Base-by-base conservation (phyloP, 169 alveolate species). In the Plasmodium gaboni region DNA sequence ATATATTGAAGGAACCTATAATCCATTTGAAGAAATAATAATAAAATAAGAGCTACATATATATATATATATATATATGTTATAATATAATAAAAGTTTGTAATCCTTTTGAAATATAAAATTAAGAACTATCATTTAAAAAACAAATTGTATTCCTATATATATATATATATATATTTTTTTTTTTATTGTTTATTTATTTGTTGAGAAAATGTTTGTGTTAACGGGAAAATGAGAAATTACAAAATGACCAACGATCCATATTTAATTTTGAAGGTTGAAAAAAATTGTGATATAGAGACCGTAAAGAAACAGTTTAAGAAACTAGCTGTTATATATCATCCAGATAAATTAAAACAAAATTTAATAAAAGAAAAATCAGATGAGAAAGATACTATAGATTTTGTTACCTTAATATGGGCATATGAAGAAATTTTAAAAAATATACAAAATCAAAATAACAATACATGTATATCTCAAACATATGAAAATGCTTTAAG, bases 381-480 rank as follows among this genome's bases (percentile, higher is more conserved):
- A 24, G 42, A 69, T 50, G 69, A 50, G 46, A 61, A 61, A 44
- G 57, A 78, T 32, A 17, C 64, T 50, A 53, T 78, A 28, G 89
- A 78, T 38, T 78, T 78, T 38, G 70, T 78, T 32, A 78, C 89
- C 46, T 46, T 78, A 46, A 76, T 78, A 3, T 78, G 89, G 89
- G 89, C 89, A 12, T 78, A 78, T 50, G 89, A 78, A 78, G 69
- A 78, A 78, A 78, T 78, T 64, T 64, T 78, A 44, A 78, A 17
- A 50, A 76, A 78, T 17, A 78, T 78, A 22, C 55, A 78, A 78
- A 42, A 19, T 48, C 55, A 53, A 8, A 78, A 57, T 22, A 78
- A 78, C 4, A 32, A 32, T 32, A 32, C 44, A 32, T 32, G 44
- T 32, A 32, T 32, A 4, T 78, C 78, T 19, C 78, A 63, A 65